Base-by-base conservation (phyloP, 345 rosid genomes). In the Alliaria petiolata region DNA sequence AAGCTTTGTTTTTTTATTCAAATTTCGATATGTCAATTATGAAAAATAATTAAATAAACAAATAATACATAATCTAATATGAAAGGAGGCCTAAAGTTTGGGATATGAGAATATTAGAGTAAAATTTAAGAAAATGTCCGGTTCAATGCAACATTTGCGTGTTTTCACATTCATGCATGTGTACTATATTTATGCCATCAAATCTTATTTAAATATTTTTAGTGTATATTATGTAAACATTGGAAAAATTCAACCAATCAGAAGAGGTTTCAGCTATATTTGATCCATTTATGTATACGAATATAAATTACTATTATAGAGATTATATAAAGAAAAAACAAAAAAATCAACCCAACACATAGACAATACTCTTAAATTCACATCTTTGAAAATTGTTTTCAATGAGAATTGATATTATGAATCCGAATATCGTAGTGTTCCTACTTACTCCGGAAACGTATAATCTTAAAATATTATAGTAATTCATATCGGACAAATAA, bases 101-200 rank as follows among this genome's bases (percentile, higher is more conserved):
- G 74, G 74, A 61, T 60, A 67, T 75, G 50, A 53, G 64, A 60
- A 61, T 60, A 52, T 11, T 67, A 51, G 69, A 67, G 68, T 75
- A 44, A 38, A 34, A 31, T 16, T 51, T 2, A 75, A 75, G 74
- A 52, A 52, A 75, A 25, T 75, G 69, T 67, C 51, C 16, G 57
- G 30, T 43, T 16, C 42, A 61, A 62, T 20, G 64, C 51, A 31
- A 75, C 79, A 68, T 51, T 61, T 36, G 59, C 74, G 74, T 75
- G 74, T 61, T 69, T 44, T 75, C 33, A 45, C 65, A 54, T 45
- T 46, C 70, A 53, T 62, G 65, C 33, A 53, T 61, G 57, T 26
- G 49, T 61, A 54, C 59, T 43, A 22, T 67, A 31, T 67, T 67
- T 50, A 49, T 26, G 62, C 43, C 43, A 42, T 28, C 47, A 65